Evolutionary conservation across 441 rosid species (phyloP).

Genomic region (Arabidopsis hybrid): DNA sequence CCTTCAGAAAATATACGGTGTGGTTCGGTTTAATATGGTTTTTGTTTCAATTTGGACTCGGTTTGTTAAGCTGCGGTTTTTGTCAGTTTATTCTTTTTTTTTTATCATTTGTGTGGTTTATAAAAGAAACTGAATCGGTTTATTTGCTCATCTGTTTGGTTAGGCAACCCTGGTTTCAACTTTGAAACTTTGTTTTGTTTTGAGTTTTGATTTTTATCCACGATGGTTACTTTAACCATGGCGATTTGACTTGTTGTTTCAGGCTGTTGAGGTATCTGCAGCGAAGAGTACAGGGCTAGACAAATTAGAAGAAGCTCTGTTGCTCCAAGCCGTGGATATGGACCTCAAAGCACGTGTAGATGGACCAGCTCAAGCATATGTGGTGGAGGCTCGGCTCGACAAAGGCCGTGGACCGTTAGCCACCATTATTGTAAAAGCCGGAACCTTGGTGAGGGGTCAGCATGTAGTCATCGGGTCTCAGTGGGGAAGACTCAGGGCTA

Average conservation of each 20-base stretch:
- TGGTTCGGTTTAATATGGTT: neutral
- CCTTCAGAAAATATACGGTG: no score
- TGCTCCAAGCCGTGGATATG: slow-evolving; percentile 94
- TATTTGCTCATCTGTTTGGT: neutral
- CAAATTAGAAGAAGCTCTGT: slow-evolving; percentile 84
- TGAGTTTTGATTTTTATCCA: neutral
- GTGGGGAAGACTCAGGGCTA: slow-evolving; percentile 93
- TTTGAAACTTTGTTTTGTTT: neutral
- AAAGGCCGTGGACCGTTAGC: slow-evolving; percentile 89
- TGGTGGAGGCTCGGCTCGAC: slow-evolving; percentile 94
- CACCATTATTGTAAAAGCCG: slow-evolving; percentile 86
- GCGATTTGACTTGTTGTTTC: slow-evolving; percentile 9
- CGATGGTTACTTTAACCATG: neutral
- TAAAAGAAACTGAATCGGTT: neutral
- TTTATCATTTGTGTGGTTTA: neutral
- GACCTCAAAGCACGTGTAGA: slow-evolving; percentile 82
- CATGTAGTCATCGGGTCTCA: slow-evolving; percentile 84
- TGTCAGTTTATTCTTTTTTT: neutral
- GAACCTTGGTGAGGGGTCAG: slow-evolving; percentile 83
- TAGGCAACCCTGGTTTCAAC: neutral
- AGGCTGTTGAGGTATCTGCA: slow-evolving; percentile 90
- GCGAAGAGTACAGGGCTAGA: slow-evolving; percentile 77
- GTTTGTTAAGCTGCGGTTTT: neutral
- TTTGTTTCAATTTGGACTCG: neutral
- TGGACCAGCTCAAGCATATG: slow-evolving; percentile 96